These are phyloP conservation scores for Verticillium longisporum DNA, from an alignment of 2,329 filamentous ascomycete genomes.

Conservation along the genomic window DNA sequence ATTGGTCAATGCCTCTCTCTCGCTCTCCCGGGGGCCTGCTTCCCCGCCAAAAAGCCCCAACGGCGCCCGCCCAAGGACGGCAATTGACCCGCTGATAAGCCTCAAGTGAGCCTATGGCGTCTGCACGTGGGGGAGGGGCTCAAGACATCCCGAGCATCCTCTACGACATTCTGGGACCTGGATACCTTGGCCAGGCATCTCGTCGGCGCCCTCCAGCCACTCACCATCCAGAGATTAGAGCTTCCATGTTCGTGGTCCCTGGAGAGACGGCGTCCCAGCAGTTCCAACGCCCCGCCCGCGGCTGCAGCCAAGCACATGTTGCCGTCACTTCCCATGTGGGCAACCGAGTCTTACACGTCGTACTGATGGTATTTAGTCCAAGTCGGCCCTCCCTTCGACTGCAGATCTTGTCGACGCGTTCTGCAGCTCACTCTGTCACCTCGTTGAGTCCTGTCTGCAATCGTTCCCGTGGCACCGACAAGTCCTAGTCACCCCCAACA, in stretches of 20 bases:
- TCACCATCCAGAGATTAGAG: neutral
- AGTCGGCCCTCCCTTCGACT: neutral
- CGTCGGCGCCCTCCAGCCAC: constrained; percentile 3
- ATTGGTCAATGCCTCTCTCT: neutral
- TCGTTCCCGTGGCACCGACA: neutral
- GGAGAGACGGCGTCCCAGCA: neutral
- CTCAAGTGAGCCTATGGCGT: constrained; percentile 1
- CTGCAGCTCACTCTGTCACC: neutral
- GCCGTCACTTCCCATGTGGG: neutral
- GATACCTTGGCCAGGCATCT: neutral
- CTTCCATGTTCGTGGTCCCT: neutral
- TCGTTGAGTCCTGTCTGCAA: neutral
- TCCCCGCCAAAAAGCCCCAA: neutral
- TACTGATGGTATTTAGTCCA: neutral
- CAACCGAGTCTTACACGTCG: neutral
- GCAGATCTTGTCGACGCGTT: neutral
- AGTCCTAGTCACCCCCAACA: neutral
- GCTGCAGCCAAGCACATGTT: neutral
- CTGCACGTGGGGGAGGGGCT: neutral
- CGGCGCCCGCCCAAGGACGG: neutral
- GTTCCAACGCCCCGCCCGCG: neutral
- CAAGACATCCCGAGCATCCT: neutral
- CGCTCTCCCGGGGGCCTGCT: neutral
- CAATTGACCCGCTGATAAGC: constrained; percentile 3
- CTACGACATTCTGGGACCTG: neutral